Conservation (phyloP, 805 yeast species). For the Wickerhamiella azyma region DNA sequence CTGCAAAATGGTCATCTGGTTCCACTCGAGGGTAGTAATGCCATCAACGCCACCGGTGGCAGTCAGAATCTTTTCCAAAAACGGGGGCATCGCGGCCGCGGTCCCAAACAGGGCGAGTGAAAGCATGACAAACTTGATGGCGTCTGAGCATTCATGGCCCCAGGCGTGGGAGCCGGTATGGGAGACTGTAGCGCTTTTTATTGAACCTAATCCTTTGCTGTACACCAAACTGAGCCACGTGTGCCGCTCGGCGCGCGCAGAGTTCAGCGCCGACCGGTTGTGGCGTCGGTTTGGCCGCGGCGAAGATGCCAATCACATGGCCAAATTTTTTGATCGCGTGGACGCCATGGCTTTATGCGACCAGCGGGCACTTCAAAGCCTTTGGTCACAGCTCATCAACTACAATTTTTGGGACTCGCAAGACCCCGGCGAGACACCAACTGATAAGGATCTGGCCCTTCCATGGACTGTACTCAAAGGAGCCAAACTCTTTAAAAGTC, state of each 20-base stretch:
- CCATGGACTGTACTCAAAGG: conserved; percentile 1
- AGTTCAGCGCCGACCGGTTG: background rate
- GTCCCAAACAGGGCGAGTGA: background rate
- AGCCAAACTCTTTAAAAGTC: background rate
- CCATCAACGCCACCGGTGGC: conserved; percentile 11
- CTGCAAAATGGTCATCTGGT: conserved; percentile 41
- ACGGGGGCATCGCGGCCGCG: conserved; percentile 5
- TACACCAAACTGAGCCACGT: background rate
- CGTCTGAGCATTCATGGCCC: background rate
- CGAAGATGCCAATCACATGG: background rate
- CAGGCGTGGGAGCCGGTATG: background rate
- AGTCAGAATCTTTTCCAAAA: conserved; percentile 1
- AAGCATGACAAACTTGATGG: background rate
- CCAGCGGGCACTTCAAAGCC: background rate
- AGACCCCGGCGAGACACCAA: background rate
- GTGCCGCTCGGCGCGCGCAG: background rate
- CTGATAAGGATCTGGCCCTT: background rate
- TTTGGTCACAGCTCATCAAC: background rate
- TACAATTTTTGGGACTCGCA: conserved; percentile 2
- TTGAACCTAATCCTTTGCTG: background rate
- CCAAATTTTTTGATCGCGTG: background rate
- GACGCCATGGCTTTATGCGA: background rate
- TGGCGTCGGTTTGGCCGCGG: conserved; percentile 1
- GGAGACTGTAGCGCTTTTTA: background rate
- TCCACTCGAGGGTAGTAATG: conserved; percentile 36